These are phyloP conservation scores for Stachybotrys chartarum DNA, from an alignment of 2,329 filamentous ascomycete genomes.

Conservation along the genomic window DNA sequence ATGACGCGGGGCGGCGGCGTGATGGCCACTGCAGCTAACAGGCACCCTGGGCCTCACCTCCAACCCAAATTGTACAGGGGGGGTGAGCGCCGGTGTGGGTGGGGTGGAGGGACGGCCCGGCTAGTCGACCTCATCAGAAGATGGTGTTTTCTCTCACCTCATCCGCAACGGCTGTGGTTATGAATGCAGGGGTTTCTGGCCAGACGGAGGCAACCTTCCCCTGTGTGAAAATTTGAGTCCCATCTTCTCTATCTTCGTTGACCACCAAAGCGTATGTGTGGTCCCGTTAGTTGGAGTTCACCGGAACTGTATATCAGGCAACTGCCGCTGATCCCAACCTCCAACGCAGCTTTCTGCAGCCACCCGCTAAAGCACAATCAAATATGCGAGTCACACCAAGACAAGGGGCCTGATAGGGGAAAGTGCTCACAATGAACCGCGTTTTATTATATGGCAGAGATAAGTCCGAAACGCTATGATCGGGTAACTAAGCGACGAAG, in stretches of 20 bases:
- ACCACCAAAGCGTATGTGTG: too few species aligned
- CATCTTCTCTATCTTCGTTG: too few species aligned
- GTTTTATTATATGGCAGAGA: not conserved
- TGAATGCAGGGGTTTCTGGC: too few species aligned
- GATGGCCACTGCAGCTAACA: not conserved
- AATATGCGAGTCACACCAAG: not conserved
- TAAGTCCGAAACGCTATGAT: not conserved
- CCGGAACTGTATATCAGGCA: too few species aligned
- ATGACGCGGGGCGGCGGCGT: not conserved
- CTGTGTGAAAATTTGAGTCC: too few species aligned
- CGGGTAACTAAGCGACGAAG: not conserved
- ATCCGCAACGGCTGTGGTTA: too few species aligned
- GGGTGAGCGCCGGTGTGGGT: not conserved
- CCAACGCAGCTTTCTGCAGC: not conserved
- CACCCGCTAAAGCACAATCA: not conserved
- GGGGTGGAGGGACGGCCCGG: not conserved
- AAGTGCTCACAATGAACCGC: not conserved
- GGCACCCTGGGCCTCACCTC: not conserved
- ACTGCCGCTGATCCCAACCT: not conserved
- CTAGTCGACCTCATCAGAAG: not conserved
- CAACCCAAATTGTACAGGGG: not conserved
- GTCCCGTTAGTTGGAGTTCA: too few species aligned
- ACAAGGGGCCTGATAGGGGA: not conserved
- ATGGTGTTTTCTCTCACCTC: too few species aligned
- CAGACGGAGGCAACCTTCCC: too few species aligned